Conservation (phyloP, 768 basidiomycete species). For the Rhizopogon vesiculosus region DNA sequence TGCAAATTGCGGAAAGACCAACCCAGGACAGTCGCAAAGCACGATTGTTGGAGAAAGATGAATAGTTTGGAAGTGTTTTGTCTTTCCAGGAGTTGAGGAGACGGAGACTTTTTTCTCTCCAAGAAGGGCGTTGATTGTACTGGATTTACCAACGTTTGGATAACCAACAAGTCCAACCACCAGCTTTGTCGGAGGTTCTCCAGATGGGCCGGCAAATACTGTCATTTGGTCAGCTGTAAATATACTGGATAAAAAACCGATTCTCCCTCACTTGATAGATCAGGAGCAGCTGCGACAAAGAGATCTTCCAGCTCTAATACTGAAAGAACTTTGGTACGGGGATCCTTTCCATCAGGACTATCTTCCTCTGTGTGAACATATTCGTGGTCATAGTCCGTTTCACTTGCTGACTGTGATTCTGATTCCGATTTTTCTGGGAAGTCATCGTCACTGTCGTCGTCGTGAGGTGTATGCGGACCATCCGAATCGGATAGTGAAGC, state of each 20-base stretch:
- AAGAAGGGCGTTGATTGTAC: conserved; percentile 93
- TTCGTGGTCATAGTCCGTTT: conserved; percentile 33
- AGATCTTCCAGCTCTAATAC: conserved; percentile 87
- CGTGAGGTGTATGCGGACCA: conserved; percentile 21
- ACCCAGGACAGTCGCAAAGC: conserved; percentile 95
- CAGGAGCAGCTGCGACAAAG: conserved; percentile 68
- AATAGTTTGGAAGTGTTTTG: conserved; percentile 99
- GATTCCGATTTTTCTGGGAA: conserved; percentile 16
- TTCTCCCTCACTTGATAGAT: conserved; percentile 52
- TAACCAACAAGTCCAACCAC: conserved; percentile 94
- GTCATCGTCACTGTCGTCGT: conserved; percentile 25
- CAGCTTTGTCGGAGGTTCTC: conserved; percentile 58
- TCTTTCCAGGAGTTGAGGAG: conserved; percentile 96
- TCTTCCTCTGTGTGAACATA: conserved; percentile 56
- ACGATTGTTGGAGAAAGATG: conserved; percentile 83
- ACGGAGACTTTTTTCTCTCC: conserved; percentile 98
- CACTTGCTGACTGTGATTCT: conserved; percentile 24
- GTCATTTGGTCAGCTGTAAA: conserved; percentile 4
- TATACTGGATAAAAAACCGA: neutral
- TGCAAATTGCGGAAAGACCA: conserved; percentile 98
- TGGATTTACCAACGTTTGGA: conserved; percentile 98
- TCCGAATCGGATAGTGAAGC: conserved; percentile 22
- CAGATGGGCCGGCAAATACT: conserved; percentile 60
- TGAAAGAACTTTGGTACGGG: conserved; percentile 71
- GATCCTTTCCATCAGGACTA: conserved; percentile 46